Conservation (phyloP, 2,329 filamentous ascomycete species). For the Teratosphaeria pseudoeucalypti region DNA sequence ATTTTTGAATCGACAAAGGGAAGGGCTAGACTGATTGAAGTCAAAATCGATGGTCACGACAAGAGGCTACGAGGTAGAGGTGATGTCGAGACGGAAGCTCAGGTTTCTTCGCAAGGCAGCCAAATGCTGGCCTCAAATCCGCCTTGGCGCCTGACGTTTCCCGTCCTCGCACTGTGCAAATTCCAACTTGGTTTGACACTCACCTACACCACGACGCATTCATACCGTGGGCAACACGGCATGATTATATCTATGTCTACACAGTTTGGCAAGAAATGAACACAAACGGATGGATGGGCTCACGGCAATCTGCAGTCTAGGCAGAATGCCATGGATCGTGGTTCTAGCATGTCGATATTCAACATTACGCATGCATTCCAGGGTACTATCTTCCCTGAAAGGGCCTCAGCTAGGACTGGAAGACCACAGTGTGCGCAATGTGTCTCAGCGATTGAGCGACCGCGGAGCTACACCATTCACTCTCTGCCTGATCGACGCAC, state of each 20-base stretch:
- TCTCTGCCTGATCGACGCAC: neutral
- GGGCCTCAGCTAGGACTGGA: neutral
- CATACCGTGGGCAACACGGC: neutral
- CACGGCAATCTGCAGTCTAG: neutral
- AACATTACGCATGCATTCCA: neutral
- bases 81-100: neutral
- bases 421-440: neutral
- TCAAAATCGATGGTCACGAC: neutral
- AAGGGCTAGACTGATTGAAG: too few species aligned
- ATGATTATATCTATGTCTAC: neutral
- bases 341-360: neutral
- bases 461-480: neutral
- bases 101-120: neutral
- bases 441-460: neutral
- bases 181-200: neutral
- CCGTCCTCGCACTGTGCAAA: neutral
- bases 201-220: neutral
- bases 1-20: too few species aligned
- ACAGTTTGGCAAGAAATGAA: neutral
- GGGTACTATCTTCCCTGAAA: neutral
- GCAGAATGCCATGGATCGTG: neutral
- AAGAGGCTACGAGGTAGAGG: neutral
- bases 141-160: neutral
- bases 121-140: neutral
- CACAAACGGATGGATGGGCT: neutral